Percentiles rank a stretch among this genome's conserved stretches.
These are phyloP conservation scores for Tricholoma matsutake DNA, from an alignment of 768 basidiomycete genomes.

Conservation along the genomic window DNA sequence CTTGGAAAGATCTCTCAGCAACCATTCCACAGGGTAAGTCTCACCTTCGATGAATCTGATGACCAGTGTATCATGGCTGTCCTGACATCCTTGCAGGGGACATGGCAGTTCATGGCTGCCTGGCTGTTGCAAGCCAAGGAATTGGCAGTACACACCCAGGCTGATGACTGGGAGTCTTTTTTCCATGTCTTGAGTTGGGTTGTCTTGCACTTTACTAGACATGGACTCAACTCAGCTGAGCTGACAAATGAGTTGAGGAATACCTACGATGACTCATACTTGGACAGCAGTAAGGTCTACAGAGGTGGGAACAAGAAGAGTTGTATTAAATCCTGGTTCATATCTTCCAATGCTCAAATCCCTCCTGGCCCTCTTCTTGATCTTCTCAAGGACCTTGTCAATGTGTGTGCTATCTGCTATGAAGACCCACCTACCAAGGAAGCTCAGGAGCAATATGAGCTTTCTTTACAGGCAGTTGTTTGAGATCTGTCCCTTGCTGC, in stretches of 20 bases:
- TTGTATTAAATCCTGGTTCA: neutral
- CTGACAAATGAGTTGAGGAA: neutral
- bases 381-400: neutral
- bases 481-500: neutral
- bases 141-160: neutral
- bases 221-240: neutral
- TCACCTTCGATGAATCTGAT: neutral
- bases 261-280: neutral
- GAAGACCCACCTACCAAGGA: neutral
- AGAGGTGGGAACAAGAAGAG: neutral
- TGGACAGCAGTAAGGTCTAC: neutral
- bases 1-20: neutral
- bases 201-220: neutral
- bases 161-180: neutral
- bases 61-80: neutral
- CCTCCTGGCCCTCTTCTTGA: neutral
- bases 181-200: neutral
- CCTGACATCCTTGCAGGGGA: neutral
- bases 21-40: neutral
- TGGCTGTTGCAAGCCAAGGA: neutral
- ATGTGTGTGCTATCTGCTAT: neutral
- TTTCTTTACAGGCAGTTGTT: neutral
- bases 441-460: neutral
- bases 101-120: neutral
- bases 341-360: neutral